Evolutionary conservation across 2,329 filamentous ascomycete species (phyloP), one percentile per base, ranked within the genome.

Genomic region (Teratosphaeria epicoccoides): DNA sequence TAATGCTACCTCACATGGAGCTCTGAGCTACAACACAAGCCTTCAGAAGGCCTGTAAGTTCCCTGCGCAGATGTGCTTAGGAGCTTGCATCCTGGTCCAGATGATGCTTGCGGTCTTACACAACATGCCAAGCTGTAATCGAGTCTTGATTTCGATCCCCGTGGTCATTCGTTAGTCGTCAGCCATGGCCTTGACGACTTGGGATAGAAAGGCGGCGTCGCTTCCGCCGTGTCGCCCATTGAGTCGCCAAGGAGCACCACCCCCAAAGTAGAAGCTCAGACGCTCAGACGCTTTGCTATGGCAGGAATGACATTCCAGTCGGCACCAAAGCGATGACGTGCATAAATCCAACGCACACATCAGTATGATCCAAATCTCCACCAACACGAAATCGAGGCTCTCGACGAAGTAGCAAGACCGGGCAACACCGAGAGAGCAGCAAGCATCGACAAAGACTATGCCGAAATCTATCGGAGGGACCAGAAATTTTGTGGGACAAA

Each of bases 381-480:
- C 4, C 53, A 55, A 23, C 55, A 57, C 37, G 52, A 52, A 14
- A 48, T 59, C 6, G 48, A 57, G 17, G 49, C 51, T 10, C 46
- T 59, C 2, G 33, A 47, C 20, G 52, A 55, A 43, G 53, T 55
- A n/a, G 52, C 55, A 10, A 55, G 51, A 26, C 37, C 47, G 25
- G 47, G 53, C 29, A 54, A 49, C 37, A 33, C 54, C 6, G 57
- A 57, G 22, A 51, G 48, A 9, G 55, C 51, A 11, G 37, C 53
- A 5, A 37, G 44, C 12, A 33, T 56, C 10, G 56, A 58, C 9
- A 52, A 53, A n/a, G 43, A 46, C 7, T 55, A 55, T 46, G 43
- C 47, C n/a, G 52, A 57, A 22, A 49, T 50, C 20, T 56, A 54
- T 10, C 28, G 71, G 71, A 49, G 47, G 55, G 17, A 56, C 58